Evolutionary conservation across 371 early-diverging fungal species (phyloP).

Genomic region (Mortierella sp.): DNA sequence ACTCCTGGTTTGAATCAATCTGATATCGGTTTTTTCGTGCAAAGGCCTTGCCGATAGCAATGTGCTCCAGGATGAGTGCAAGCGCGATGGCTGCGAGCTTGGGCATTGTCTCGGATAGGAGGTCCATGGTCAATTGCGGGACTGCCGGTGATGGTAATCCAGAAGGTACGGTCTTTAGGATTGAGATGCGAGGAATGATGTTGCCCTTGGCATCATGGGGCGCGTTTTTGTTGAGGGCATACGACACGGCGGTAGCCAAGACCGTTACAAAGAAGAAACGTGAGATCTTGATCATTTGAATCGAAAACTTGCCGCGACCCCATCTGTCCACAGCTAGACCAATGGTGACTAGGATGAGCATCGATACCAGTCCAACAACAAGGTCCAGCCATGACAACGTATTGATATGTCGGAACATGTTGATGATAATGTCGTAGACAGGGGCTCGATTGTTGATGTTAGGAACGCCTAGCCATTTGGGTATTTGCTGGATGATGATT

Average conservation of each 20-base stretch:
- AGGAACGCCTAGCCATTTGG: constrained; percentile 78
- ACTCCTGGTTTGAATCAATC: constrained; percentile 80
- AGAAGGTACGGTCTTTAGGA: constrained; percentile 76
- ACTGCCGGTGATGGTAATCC: constrained; percentile 71
- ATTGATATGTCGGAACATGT: constrained; percentile 60
- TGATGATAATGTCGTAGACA: constrained; percentile 67
- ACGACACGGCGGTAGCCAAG: constrained; percentile 78
- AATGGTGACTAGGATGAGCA: constrained; percentile 58
- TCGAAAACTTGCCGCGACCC: constrained; percentile 51
- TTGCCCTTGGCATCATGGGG: constrained; percentile 26
- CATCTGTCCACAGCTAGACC: constrained; percentile 53
- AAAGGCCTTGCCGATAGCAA: constrained; percentile 84
- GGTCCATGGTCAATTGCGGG: constrained; percentile 52
- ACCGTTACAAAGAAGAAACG: constrained; percentile 79
- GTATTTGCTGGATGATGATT: constrained; percentile 83
- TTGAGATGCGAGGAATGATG: constrained; percentile 47
- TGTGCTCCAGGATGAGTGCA: constrained; percentile 85
- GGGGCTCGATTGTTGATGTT: constrained; percentile 69
- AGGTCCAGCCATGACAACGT: constrained; percentile 64
- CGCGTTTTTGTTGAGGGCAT: constrained; percentile 63
- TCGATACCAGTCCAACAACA: constrained; percentile 66
- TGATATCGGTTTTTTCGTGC: constrained; percentile 67
- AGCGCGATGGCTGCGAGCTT: constrained; percentile 74
- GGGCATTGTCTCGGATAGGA: constrained; percentile 56
- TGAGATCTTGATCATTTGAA: constrained; percentile 64